phyloP scores from a whole-genome alignment of 495 filamentous ascomycete species.

The Hypoxylon perforatum region DNA sequence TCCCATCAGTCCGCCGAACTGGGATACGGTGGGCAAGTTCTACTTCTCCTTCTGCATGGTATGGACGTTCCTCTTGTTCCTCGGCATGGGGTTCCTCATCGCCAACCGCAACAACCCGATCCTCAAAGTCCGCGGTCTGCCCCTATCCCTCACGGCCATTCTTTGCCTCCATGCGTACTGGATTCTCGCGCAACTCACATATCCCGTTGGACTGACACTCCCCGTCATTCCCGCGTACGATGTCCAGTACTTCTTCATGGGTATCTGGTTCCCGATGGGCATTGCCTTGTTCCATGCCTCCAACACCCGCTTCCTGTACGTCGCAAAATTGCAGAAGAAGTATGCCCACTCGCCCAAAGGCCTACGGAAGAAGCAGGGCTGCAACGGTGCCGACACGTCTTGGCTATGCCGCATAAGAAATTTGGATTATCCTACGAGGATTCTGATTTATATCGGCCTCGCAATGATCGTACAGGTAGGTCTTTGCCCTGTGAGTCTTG shows the following conservation, averaged over 20 bases:
- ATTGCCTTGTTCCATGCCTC: conserved; percentile 78
- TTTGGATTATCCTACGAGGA: conserved; percentile 58
- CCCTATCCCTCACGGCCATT: conserved; percentile 68
- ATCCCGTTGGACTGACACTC: conserved; percentile 67
- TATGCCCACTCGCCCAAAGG: conserved; percentile 44
- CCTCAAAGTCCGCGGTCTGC: conserved; percentile 71
- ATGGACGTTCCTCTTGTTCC: conserved; percentile 66
- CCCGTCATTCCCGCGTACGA: conserved; percentile 58
- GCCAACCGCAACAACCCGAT: conserved; percentile 65
- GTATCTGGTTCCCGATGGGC: conserved; percentile 74
- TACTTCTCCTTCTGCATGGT: conserved; percentile 59
- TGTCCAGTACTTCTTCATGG: conserved; percentile 79
- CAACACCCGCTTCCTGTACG: conserved; percentile 72
- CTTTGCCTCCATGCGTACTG: conserved; percentile 74
- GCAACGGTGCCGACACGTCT: conserved; percentile 40
- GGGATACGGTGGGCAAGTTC: conserved; percentile 56
- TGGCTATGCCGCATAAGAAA: conserved; percentile 46
- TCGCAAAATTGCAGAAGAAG: conserved; percentile 65
- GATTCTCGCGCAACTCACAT: conserved; percentile 67
- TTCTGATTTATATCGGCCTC: conserved; percentile 59
- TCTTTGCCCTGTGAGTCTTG: neutral
- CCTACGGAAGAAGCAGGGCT: conserved; percentile 34
- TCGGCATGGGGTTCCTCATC: conserved; percentile 66
- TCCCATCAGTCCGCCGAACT: conserved; percentile 40
- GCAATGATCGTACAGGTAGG: conserved; percentile 65